Conservation (phyloP, 257 asterid species). For the Avicennia marina region DNA sequence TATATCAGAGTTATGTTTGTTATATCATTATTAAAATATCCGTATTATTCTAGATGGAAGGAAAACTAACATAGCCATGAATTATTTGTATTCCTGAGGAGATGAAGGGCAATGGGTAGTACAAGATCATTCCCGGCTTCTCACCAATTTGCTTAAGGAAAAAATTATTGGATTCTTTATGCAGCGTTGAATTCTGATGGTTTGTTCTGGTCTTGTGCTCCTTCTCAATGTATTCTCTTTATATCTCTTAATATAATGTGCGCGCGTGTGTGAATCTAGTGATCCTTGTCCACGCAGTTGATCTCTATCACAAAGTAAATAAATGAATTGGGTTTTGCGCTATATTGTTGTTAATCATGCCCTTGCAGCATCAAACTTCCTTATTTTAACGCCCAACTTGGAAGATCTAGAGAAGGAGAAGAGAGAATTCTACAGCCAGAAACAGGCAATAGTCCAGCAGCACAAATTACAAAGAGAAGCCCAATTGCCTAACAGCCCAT, state of each 20-base stretch:
- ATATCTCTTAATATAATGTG: no score
- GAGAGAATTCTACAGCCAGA: not conserved
- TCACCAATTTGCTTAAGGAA: not conserved
- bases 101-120: no score
- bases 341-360: conserved; percentile 5
- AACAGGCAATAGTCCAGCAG: not conserved
- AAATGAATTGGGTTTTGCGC: not conserved
- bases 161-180: not conserved
- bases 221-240: not conserved
- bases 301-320: not conserved
- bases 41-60: no score
- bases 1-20: no score
- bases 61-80: no score
- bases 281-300: not conserved
- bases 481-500: not conserved
- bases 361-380: conserved; percentile 9
- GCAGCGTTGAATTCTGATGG: no score
- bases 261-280: no score
- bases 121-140: not conserved
- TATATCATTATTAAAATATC: no score
- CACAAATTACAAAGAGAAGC: not conserved
- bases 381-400: not conserved
- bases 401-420: not conserved
- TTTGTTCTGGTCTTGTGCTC: not conserved
- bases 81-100: no score